phyloP scores from a whole-genome alignment of 129 eudicot genomes.

The Dittrichia graveolens region DNA sequence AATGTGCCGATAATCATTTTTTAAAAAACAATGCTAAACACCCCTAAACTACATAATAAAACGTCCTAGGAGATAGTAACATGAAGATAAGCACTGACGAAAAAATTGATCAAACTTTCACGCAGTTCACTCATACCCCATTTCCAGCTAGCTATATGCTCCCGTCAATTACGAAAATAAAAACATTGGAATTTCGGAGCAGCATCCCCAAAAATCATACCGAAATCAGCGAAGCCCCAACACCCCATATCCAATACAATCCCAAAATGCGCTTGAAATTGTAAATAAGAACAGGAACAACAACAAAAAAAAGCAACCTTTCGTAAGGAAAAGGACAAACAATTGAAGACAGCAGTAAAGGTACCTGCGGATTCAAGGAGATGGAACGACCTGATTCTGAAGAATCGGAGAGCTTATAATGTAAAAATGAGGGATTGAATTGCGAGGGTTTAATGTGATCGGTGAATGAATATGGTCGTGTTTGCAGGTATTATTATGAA shows the following conservation, averaged over 20 bases:
- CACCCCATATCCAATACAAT: not conserved
- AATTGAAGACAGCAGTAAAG: not conserved
- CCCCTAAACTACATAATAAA: too few relatives aligned
- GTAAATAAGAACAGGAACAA: not conserved
- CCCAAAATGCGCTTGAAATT: conserved; percentile 6
- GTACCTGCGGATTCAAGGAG: conserved; percentile 23
- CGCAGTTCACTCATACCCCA: not conserved
- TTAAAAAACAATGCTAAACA: too few relatives aligned
- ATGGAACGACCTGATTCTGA: conserved; percentile 6
- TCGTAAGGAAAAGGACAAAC: not conserved
- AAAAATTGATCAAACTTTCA: not conserved
- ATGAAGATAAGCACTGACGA: not conserved
- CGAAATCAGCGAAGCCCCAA: not conserved
- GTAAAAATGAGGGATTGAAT: not conserved
- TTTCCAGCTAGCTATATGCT: not conserved
- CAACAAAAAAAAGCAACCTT: not conserved
- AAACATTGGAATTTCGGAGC: not conserved
- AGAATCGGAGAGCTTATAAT: conserved; percentile 9
- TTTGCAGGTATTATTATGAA: conserved; percentile 31
- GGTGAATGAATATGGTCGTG: conserved; percentile 44
- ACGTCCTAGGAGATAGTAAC: too few relatives aligned
- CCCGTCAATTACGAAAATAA: not conserved
- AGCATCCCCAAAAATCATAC: conserved; percentile 2
- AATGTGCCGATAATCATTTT: too few relatives aligned
- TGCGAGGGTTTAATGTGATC: conserved; percentile 23